phyloP scores from a whole-genome alignment of 73 alveolate species.

The Paramecium sexaurelia region DNA sequence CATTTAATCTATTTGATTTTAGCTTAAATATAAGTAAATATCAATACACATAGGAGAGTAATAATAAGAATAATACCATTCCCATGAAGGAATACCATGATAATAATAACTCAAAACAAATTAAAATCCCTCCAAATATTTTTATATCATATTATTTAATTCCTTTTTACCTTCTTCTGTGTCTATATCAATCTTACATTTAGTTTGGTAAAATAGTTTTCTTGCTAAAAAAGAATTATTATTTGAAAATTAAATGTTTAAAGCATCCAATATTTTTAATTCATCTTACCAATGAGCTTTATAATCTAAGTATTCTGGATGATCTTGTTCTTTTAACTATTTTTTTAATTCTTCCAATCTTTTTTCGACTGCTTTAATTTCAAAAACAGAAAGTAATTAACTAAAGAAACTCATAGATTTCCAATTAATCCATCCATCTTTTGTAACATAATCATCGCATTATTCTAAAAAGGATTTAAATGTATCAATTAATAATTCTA shows the following conservation, averaged over 20 bases:
- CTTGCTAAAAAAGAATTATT: neutral
- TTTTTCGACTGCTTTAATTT: conserved; percentile 81
- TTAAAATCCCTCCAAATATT: conserved; percentile 94
- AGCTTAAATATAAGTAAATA: neutral
- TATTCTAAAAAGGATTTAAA: conserved; percentile 87
- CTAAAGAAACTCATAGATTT: conserved; percentile 70
- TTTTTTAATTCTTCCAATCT: conserved; percentile 67
- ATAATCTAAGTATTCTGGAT: conserved; percentile 13
- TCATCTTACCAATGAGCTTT: neutral
- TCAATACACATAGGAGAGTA: conserved; percentile 65
- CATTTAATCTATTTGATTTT: neutral
- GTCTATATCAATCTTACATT: conserved; percentile 83
- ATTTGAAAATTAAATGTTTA: neutral
- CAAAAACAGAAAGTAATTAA: conserved; percentile 16
- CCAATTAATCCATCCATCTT: conserved; percentile 93
- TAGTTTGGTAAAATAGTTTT: neutral
- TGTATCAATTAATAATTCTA: conserved; percentile 90
- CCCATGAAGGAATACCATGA: conserved; percentile 75
- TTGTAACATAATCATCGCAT: conserved; percentile 88
- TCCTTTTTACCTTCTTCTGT: conserved; percentile 79
- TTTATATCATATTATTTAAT: conserved; percentile 75
- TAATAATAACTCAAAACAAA: conserved; percentile 93
- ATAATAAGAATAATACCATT: conserved; percentile 62
- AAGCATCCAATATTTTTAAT: conserved; percentile 3
- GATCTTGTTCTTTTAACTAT: conserved; percentile 30